Percentiles rank a stretch among this genome's conserved stretches.
phyloP scores from a whole-genome alignment of 2,329 filamentous ascomycete species.

The Alternaria conjuncta region DNA sequence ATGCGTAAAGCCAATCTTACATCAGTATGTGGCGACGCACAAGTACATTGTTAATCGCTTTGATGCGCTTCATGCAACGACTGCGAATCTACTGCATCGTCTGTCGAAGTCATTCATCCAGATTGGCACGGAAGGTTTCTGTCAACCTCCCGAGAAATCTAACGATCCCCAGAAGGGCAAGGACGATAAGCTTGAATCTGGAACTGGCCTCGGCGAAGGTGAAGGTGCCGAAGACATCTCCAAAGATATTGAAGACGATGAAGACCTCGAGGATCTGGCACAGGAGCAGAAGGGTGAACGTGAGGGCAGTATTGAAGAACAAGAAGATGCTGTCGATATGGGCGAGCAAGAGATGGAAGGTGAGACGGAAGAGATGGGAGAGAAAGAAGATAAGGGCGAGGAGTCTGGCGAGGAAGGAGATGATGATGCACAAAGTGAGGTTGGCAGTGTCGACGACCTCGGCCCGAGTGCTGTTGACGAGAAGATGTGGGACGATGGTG shows the following conservation, averaged over 20 bases:
- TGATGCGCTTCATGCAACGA: constrained; percentile 70
- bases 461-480: constrained; percentile 92
- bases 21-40: constrained; percentile 72
- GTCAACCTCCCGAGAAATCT: constrained; percentile 82
- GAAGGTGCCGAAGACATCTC: constrained; percentile 97
- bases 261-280: constrained; percentile 89
- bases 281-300: constrained; percentile 74
- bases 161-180: constrained; percentile 68
- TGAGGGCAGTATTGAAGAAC: constrained; percentile 72
- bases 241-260: constrained; percentile 92
- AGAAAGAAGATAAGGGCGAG: constrained; percentile 64
- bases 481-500: constrained; percentile 96
- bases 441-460: constrained; percentile 87
- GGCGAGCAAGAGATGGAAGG: constrained; percentile 91
- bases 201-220: constrained; percentile 92
- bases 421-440: constrained; percentile 82
- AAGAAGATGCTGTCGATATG: constrained; percentile 90
- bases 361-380: constrained; percentile 69
- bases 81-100: constrained; percentile 75
- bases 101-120: constrained; percentile 79
- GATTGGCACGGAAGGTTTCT: constrained; percentile 86
- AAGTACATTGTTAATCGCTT: constrained; percentile 65
- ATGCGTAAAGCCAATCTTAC: constrained; percentile 71
- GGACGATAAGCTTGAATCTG: constrained; percentile 82
- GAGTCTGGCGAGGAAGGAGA: constrained; percentile 55